Conservation (phyloP, 306 rosid genomes). For the Pterocarpus santalinus region DNA sequence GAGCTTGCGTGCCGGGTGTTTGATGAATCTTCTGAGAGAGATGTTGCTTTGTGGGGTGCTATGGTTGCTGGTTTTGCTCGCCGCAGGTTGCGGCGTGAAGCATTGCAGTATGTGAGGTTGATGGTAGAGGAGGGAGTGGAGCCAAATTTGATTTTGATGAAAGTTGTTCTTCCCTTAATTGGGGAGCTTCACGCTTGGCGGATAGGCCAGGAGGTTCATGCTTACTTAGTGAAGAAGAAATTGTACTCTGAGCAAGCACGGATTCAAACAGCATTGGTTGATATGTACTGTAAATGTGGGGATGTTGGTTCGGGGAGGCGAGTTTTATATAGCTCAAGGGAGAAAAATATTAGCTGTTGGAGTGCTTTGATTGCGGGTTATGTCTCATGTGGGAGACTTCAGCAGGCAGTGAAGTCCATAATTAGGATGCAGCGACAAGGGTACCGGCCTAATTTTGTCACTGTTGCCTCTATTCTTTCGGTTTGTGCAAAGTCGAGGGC, state of each 20-base stretch:
- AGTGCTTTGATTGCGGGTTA: conserved; percentile 77
- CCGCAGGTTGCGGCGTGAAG: conserved; percentile 62
- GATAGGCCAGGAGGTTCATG: conserved; percentile 76
- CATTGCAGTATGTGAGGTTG: conserved; percentile 61
- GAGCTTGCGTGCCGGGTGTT: conserved; percentile 62
- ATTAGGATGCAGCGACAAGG: conserved; percentile 85
- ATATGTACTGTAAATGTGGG: conserved; percentile 85
- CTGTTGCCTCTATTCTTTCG: conserved; percentile 69
- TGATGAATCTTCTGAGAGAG: conserved; percentile 66
- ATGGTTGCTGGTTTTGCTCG: conserved; percentile 66
- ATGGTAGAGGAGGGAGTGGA: conserved; percentile 64
- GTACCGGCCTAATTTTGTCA: conserved; percentile 64
- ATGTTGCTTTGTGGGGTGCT: conserved; percentile 65
- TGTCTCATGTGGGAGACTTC: conserved; percentile 66
- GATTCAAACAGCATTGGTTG: conserved; percentile 71
- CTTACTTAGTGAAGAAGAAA: conserved; percentile 64
- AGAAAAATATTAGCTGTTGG: conserved; percentile 73
- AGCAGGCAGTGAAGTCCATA: conserved; percentile 69
- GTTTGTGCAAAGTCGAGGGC: conserved; percentile 74
- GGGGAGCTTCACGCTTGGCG: conserved; percentile 57
- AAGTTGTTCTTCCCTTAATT: conserved; percentile 62
- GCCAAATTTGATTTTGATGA: conserved; percentile 65
- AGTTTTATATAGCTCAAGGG: conserved; percentile 62
- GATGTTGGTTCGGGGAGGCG: conserved; percentile 68
- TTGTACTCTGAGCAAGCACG: conserved; percentile 53